These are phyloP conservation scores for Bruguiera parviflora DNA, from an alignment of 345 rosid genomes.

Conservation along the genomic window DNA sequence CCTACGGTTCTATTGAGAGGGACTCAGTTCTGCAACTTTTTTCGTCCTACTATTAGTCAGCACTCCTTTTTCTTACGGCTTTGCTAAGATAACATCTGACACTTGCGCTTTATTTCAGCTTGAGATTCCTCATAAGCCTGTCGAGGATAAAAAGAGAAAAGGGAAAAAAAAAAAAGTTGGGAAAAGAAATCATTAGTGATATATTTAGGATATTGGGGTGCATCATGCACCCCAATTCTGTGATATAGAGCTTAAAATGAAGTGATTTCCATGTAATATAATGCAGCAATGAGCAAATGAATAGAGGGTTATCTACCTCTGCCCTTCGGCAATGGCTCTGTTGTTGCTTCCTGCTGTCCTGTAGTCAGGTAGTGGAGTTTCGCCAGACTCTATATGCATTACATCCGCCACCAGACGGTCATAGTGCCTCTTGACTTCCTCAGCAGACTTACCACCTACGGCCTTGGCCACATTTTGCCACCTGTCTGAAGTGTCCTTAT, in stretches of 20 bases:
- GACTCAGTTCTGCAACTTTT: too few relatives aligned
- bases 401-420: conserved; percentile 81
- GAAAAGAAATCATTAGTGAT: not conserved
- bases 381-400: conserved; percentile 63
- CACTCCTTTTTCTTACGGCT: too few relatives aligned
- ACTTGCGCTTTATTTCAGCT: conserved; percentile 36
- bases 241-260: not conserved
- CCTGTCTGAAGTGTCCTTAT: conserved; percentile 86
- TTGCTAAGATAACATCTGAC: too few relatives aligned
- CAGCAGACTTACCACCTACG: conserved; percentile 73
- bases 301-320: conserved; percentile 30
- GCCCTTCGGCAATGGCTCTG: conserved; percentile 33
- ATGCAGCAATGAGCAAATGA: not conserved
- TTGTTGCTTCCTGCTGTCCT: conserved; percentile 29
- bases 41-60: too few relatives aligned
- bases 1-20: too few relatives aligned
- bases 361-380: conserved; percentile 67
- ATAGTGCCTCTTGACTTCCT: conserved; percentile 79
- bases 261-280: not conserved
- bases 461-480: conserved; percentile 86
- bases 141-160: conserved; percentile 7
- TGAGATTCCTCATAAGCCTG: conserved; percentile 66
- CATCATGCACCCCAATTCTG: too few relatives aligned
- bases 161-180: not conserved
- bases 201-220: not conserved